Percentiles rank a stretch among this genome's conserved stretches.
phyloP scores from a whole-genome alignment of 805 yeast genomes.

The Candida palmyrensis region DNA sequence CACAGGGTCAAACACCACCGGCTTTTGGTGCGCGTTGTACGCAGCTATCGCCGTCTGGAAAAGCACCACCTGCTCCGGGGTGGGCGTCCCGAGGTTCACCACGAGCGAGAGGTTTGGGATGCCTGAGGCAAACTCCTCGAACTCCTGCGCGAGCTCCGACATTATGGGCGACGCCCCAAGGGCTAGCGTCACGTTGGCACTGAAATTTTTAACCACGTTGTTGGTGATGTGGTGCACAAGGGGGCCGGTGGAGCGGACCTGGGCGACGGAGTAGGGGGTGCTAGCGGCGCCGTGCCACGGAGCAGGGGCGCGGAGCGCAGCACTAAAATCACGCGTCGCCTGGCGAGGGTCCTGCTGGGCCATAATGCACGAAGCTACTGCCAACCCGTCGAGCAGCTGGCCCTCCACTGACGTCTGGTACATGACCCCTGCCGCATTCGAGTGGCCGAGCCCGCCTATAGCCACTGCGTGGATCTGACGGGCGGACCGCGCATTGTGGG shows the following conservation, averaged over 20 bases:
- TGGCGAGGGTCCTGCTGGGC: slow-evolving; percentile 49
- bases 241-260: slow-evolving; percentile 38
- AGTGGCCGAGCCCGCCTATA: slow-evolving; percentile 72
- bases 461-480: slow-evolving; percentile 57
- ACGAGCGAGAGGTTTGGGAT: slow-evolving; percentile 53
- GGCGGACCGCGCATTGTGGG: slow-evolving; percentile 15
- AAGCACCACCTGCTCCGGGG: slow-evolving; percentile 35
- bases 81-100: slow-evolving; percentile 73
- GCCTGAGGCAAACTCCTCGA: slow-evolving; percentile 50
- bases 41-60: slow-evolving; percentile 48
- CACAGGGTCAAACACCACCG: slow-evolving; percentile 86
- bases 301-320: slow-evolving; percentile 9
- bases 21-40: slow-evolving; percentile 53
- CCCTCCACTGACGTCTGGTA: slow-evolving; percentile 44
- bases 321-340: slow-evolving; percentile 42
- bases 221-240: slow-evolving; percentile 86
- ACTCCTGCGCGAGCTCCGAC: slow-evolving; percentile 73
- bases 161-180: slow-evolving; percentile 84
- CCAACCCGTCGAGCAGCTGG: slow-evolving; percentile 66
- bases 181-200: slow-evolving; percentile 83
- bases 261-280: neutral
- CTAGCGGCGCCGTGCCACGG: no score
- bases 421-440: slow-evolving; percentile 56
- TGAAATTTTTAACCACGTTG: slow-evolving; percentile 79
- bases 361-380: slow-evolving; percentile 85